Evolutionary conservation across 73 alveolate species (phyloP), one percentile per base, ranked within the genome.

Genomic region (Tetrahymena thermophila): DNA sequence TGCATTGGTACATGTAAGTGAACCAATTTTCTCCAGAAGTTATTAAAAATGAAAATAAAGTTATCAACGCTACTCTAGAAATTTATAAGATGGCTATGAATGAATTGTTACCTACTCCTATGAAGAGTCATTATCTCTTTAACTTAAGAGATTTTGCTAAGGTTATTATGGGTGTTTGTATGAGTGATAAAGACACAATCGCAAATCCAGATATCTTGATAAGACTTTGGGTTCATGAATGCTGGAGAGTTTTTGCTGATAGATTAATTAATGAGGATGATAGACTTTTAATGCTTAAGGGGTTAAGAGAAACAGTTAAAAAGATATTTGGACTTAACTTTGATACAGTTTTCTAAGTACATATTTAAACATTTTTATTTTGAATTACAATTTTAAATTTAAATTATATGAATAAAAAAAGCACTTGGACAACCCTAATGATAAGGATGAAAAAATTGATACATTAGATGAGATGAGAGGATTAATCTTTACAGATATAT

Each of bases 191-290:
- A 85, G 98, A 98, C 56, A 98, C 98, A 94, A 94, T 99, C n/a
- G 95, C 98, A 17, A 98, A 96, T 44, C 95, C 98, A 56, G 99
- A 98, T 35, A 98, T 97, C 38, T 96, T 98, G 94, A 98, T 99
- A 23, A 98, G 99, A 85, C 98, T 99, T 37, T 99, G 99, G 99
- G 99, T 99, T 93, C 99, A 99, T 95, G 99, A 99, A 97, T 98
- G 98, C 93, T 96, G 98, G 94, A 98, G 99, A 93, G 99, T 99
- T 13, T 99, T 99, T 94, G 99, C 99, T 16, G 99, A 99, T 96
- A 97, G 99, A 44, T 97, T 99, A 57, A 98, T 99, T 42, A 99
- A 99, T 96, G 99, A 99, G 58, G 99, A 98, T 50, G 99, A 99
- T 94, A 97, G 99, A 93, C 94, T 98, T 85, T 98, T 99, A 99